Base-by-base conservation (phyloP, 2,329 filamentous ascomycete genomes). In the Xylariaceae sp. region DNA sequence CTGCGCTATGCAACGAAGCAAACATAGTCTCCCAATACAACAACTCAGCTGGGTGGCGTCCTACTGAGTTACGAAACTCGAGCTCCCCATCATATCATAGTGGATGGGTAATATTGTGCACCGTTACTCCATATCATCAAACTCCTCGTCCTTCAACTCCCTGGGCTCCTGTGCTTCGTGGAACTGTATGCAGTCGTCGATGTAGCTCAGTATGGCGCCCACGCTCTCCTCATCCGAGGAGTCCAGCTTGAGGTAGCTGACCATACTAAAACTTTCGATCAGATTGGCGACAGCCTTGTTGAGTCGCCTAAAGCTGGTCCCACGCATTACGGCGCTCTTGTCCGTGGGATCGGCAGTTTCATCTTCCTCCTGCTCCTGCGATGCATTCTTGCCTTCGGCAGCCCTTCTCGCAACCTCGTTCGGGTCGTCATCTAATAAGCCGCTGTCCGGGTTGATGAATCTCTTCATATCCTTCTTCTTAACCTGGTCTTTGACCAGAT, bases 221-320 rank as follows among this genome's bases (percentile, higher is more conserved):
- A 97, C 81, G 57, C 90, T 97, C 54, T 97, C 88, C 65, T 97
- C 90, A 54, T 94, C 82, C 50, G 92, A 85, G 18, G 83, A 84
- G 57, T 97, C 86, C 31, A 97, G 70, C 66, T 89, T 87, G 41
- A 96, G 70, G 59, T 95, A 98, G 33, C 86, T 94, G 9, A 98
- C 87, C 87, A 98, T 94, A 67, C 88, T 94, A 66, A 96, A 98
- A 63, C 88, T 92, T 62, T 97, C 92, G 50, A 98, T 95, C 49
- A 98, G 69, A 37, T 85, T 79, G 1, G 86, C 92, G 4, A 98
- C 90, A 0, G 90, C 90, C 45, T 79, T 77, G 60, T 96, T 96
- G 50, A 97, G 68, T 53, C 79, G 76, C 45, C 85, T 77, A 63
- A 95, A 97, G 13, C 85, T 85, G 1, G 78, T 73, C 3, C 90